phyloP scores from a whole-genome alignment of 108 stramenopile species.

The Cyclotella baltica region DNA sequence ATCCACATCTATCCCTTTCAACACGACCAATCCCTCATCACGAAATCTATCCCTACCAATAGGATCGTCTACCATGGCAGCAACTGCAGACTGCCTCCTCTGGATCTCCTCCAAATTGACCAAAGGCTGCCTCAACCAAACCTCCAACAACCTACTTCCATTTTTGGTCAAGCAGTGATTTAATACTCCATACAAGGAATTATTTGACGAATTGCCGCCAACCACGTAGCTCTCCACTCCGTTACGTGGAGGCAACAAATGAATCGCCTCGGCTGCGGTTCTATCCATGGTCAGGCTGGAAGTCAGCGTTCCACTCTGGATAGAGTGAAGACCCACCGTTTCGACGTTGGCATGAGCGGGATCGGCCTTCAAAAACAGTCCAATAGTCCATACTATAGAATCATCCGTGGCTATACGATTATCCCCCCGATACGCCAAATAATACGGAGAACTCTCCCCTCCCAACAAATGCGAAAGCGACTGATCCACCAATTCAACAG shows the following conservation, averaged over 20 bases:
- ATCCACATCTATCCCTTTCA: slow-evolving; percentile 63
- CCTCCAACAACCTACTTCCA: slow-evolving; percentile 69
- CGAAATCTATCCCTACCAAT: slow-evolving; percentile 73
- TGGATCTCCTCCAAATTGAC: slow-evolving; percentile 61
- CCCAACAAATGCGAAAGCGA: slow-evolving; percentile 39
- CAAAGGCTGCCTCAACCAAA: slow-evolving; percentile 86
- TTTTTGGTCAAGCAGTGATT: slow-evolving; percentile 75
- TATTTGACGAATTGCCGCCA: slow-evolving; percentile 66
- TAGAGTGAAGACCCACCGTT: slow-evolving; percentile 24
- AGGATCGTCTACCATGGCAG: slow-evolving; percentile 59
- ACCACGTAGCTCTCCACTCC: slow-evolving; percentile 57
- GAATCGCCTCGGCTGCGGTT: slow-evolving; percentile 79
- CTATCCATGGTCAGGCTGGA: slow-evolving; percentile 74
- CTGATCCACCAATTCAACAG: slow-evolving; percentile 27
- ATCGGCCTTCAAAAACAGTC: slow-evolving; percentile 28
- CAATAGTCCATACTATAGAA: slow-evolving; percentile 29
- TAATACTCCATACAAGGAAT: slow-evolving; percentile 75
- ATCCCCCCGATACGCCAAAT: slow-evolving; percentile 52
- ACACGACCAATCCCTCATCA: slow-evolving; percentile 67
- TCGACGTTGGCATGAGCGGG: slow-evolving; percentile 26
- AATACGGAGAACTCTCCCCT: slow-evolving; percentile 17
- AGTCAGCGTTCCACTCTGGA: slow-evolving; percentile 53
- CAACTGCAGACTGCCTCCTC: slow-evolving; percentile 79
- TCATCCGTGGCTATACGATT: slow-evolving; percentile 42
- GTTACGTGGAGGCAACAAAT: slow-evolving; percentile 75